phyloP scores from a whole-genome alignment of 768 basidiomycete genomes.

The Porphyrellus cyaneotinctus region DNA sequence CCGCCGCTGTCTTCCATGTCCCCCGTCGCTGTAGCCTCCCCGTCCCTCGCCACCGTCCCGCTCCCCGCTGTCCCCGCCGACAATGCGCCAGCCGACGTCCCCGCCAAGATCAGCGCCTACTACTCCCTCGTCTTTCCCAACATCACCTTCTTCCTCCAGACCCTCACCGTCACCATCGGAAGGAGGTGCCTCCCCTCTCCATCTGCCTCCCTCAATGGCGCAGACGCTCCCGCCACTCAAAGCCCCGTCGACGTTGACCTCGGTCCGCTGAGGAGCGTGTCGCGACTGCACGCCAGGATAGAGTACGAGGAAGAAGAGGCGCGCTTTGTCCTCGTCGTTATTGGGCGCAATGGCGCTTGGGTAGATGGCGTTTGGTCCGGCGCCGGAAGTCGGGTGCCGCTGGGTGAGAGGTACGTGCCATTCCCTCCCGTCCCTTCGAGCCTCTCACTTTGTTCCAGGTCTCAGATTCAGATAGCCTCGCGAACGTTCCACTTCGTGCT shows the following conservation, averaged over 20 bases:
- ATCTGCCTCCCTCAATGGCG: constrained; percentile 44
- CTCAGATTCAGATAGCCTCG: constrained; percentile 95
- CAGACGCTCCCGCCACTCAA: constrained; percentile 36
- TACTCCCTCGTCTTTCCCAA: constrained; percentile 91
- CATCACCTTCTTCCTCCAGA: constrained; percentile 97
- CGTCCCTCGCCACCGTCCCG: constrained; percentile 1
- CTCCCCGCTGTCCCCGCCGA: constrained; percentile 9
- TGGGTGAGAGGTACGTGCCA: constrained; percentile 69
- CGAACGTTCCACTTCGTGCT: constrained; percentile 96
- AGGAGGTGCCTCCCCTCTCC: constrained; percentile 72
- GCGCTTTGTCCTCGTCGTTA: constrained; percentile 83
- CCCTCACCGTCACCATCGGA: constrained; percentile 90
- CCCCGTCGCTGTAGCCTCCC: constrained; percentile 9
- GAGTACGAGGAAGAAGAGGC: constrained; percentile 90
- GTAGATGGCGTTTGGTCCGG: constrained; percentile 96
- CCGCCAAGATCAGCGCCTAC: constrained; percentile 87
- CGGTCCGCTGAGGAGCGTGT: constrained; percentile 94
- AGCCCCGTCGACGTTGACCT: constrained; percentile 82
- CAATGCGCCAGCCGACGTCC: constrained; percentile 22
- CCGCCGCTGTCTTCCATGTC: constrained; percentile 24
- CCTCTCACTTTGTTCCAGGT: constrained; percentile 45
- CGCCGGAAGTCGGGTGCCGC: constrained; percentile 78
- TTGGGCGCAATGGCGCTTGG: constrained; percentile 98
- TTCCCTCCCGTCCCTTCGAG: neutral
- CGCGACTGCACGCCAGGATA: constrained; percentile 93